A percentile compares a stretch with the other conserved stretches of the same genome.
These are phyloP conservation scores for Conticribra weissflogii DNA, from an alignment of 108 stramenopile genomes.

Conservation along the genomic window DNA sequence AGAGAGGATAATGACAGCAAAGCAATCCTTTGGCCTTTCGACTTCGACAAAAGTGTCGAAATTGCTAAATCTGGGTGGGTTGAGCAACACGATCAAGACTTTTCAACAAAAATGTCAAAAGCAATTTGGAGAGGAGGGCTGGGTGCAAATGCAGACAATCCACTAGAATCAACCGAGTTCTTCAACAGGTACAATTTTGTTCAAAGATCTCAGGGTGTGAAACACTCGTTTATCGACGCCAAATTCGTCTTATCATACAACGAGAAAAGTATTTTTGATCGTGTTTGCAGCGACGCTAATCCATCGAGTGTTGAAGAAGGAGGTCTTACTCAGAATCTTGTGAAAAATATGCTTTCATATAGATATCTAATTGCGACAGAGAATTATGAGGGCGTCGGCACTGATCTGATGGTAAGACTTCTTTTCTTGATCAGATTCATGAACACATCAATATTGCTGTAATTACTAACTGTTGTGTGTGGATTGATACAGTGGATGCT, in stretches of 20 bases:
- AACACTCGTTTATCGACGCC: not conserved
- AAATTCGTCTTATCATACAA: conserved; percentile 3
- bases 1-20: not conserved
- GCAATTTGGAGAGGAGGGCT: conserved; percentile 10
- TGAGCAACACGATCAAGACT: conserved; percentile 24
- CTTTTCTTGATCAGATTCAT: not conserved
- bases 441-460: not conserved
- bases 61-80: conserved; percentile 20
- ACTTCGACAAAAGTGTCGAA: not conserved
- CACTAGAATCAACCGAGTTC: not conserved
- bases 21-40: conserved; percentile 50
- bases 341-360: conserved; percentile 21
- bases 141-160: not conserved
- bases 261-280: not conserved
- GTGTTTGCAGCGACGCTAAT: not conserved
- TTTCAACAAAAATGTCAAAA: conserved; percentile 21
- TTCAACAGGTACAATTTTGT: not conserved
- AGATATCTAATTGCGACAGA: conserved; percentile 31
- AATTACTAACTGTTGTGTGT: not conserved
- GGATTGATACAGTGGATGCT: conserved; percentile 31
- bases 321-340: not conserved
- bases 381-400: conserved; percentile 1
- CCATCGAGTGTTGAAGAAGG: not conserved
- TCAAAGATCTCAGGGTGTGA: not conserved
- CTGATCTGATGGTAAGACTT: conserved; percentile 24